These are phyloP conservation scores for Salix exigua DNA, from an alignment of 345 rosid species.

Conservation along the genomic window DNA sequence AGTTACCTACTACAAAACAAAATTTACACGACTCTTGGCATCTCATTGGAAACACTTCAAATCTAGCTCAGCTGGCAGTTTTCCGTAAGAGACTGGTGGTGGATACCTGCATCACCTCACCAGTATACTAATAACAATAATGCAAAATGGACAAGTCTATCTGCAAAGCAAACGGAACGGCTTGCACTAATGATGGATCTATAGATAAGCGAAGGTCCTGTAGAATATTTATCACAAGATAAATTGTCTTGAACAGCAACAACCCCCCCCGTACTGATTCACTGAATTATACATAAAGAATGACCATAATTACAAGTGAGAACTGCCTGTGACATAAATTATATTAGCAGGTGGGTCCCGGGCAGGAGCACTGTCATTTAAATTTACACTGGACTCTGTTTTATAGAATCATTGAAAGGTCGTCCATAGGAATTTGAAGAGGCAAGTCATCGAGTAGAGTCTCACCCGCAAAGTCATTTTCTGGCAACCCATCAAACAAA, in stretches of 20 bases:
- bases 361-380: constrained; percentile 20
- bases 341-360: constrained; percentile 25
- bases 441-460: constrained; percentile 15
- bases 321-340: constrained; percentile 21
- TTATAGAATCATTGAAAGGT: constrained; percentile 40
- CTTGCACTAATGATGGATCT: not conserved
- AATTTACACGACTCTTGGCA: no score
- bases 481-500: constrained; percentile 45
- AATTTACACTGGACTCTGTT: constrained; percentile 32
- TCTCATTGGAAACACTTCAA: not conserved
- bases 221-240: constrained; percentile 15
- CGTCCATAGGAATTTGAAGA: constrained; percentile 56
- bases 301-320: constrained; percentile 41
- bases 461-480: constrained; percentile 37
- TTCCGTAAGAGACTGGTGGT: no score
- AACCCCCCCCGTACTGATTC: constrained; percentile 13
- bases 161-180: no score
- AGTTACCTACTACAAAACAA: no score
- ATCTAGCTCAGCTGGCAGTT: no score
- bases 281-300: constrained; percentile 36
- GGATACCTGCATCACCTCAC: no score
- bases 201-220: constrained; percentile 10
- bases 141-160: not conserved
- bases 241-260: constrained; percentile 12
- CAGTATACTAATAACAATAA: not conserved